These are phyloP conservation scores for Corynascus novoguineensis DNA, from an alignment of 495 filamentous ascomycete genomes.

Conservation along the genomic window DNA sequence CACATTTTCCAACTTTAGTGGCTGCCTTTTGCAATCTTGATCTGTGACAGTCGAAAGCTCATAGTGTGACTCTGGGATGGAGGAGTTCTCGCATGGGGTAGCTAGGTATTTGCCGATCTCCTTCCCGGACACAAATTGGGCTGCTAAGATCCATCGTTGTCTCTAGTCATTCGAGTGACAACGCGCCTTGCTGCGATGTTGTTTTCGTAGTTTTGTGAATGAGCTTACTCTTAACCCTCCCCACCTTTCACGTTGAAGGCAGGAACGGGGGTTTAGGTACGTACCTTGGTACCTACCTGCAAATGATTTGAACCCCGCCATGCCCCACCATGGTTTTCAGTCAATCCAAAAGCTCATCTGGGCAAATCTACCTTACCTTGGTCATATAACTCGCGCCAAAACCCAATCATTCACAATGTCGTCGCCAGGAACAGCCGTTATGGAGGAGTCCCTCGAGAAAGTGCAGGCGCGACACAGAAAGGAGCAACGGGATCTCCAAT, in stretches of 20 bases:
- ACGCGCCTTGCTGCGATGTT: too few relatives aligned
- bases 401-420: neutral
- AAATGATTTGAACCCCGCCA: neutral
- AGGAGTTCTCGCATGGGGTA: too few relatives aligned
- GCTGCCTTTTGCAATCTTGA: neutral
- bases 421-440: conserved; percentile 7
- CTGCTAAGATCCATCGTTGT: too few relatives aligned
- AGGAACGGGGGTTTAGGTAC: too few relatives aligned
- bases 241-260: too few relatives aligned
- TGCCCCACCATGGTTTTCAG: conserved; percentile 2
- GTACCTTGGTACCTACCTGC: neutral
- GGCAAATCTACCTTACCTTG: neutral
- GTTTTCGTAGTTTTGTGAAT: too few relatives aligned
- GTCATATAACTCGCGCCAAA: neutral
- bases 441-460: conserved; percentile 58
- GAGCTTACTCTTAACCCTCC: too few relatives aligned
- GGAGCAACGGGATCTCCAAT: conserved; percentile 80
- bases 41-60: too few relatives aligned
- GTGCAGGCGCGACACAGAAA: conserved; percentile 76
- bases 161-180: too few relatives aligned
- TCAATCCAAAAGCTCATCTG: neutral
- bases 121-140: too few relatives aligned
- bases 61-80: too few relatives aligned
- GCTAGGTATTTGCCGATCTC: too few relatives aligned
- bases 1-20: neutral